These are phyloP conservation scores for Microcera coccophila DNA, from an alignment of 2,329 filamentous ascomycete species.

Conservation along the genomic window DNA sequence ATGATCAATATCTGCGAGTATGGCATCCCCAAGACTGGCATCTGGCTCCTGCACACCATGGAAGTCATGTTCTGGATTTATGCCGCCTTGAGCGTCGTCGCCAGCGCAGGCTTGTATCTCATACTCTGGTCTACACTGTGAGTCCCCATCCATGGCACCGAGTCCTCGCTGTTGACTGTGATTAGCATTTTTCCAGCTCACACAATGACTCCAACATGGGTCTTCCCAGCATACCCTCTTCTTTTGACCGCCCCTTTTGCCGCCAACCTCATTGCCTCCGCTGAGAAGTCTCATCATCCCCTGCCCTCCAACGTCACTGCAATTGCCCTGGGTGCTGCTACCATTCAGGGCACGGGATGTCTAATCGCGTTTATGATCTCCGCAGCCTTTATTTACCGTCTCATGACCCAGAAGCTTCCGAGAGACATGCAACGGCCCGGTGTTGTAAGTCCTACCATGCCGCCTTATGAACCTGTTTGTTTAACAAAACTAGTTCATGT, in stretches of 20 bases:
- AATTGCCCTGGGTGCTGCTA: constrained; percentile 47
- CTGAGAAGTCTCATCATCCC: constrained; percentile 21
- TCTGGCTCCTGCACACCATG: constrained; percentile 60
- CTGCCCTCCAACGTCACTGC: constrained; percentile 38
- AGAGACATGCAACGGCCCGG: constrained; percentile 71
- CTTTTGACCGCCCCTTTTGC: constrained; percentile 74
- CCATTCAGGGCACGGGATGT: constrained; percentile 53
- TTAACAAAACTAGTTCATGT: constrained; percentile 58
- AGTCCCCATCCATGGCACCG: constrained; percentile 14
- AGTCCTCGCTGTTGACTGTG: neutral
- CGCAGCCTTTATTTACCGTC: constrained; percentile 75
- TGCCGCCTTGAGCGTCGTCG: constrained; percentile 60
- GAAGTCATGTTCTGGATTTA: constrained; percentile 73
- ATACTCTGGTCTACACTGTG: constrained; percentile 63
- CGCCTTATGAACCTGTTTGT: no score
- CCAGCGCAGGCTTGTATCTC: constrained; percentile 69
- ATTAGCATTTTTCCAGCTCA: constrained; percentile 60
- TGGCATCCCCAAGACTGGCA: constrained; percentile 57
- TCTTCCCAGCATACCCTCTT: constrained; percentile 80
- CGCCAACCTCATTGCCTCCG: constrained; percentile 49
- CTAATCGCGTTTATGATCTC: constrained; percentile 72
- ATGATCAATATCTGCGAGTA: constrained; percentile 77
- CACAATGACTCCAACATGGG: constrained; percentile 84
- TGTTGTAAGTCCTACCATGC: constrained; percentile 48
- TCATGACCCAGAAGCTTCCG: constrained; percentile 85